phyloP scores from a whole-genome alignment of 805 yeast species.

The Candida endomychidarum region DNA sequence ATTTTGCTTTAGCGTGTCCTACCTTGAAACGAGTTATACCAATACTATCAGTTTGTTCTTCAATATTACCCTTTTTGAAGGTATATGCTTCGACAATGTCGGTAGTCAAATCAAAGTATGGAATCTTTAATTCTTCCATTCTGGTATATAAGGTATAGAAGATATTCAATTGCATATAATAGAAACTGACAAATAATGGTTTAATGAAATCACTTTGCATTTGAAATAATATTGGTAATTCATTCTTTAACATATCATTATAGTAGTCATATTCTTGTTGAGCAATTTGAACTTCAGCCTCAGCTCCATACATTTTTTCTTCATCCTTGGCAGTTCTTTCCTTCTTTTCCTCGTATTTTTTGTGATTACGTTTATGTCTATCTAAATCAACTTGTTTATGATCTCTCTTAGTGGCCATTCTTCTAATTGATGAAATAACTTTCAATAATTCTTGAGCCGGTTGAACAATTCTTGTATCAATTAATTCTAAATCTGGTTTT shows the following conservation, averaged over 20 bases:
- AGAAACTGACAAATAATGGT: slow-evolving; percentile 91
- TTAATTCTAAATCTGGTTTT: slow-evolving; percentile 90
- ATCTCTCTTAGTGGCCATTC: slow-evolving; percentile 92
- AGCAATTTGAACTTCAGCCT: slow-evolving; percentile 86
- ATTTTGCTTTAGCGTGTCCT: slow-evolving; percentile 81
- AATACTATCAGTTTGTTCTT: slow-evolving; percentile 84
- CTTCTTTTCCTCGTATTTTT: slow-evolving; percentile 76
- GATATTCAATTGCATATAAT: slow-evolving; percentile 96
- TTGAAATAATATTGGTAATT: slow-evolving; percentile 82
- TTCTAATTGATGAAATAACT: slow-evolving; percentile 79
- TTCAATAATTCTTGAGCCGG: slow-evolving; percentile 91
- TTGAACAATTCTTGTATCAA: slow-evolving; percentile 82
- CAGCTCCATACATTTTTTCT: slow-evolving; percentile 83
- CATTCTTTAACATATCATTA: slow-evolving; percentile 90
- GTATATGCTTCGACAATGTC: slow-evolving; percentile 81
- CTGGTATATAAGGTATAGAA: slow-evolving; percentile 88
- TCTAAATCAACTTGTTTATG: slow-evolving; percentile 95
- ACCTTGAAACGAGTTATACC: slow-evolving; percentile 89
- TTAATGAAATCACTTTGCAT: slow-evolving; percentile 90
- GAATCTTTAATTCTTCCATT: slow-evolving; percentile 96
- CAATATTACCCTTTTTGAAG: slow-evolving; percentile 84
- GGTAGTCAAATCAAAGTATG: slow-evolving; percentile 83
- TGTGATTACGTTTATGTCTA: slow-evolving; percentile 68
- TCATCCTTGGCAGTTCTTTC: slow-evolving; percentile 88
- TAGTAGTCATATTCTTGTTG: slow-evolving; percentile 95